Conservation (phyloP, 2,329 filamentous ascomycete genomes). For the Zymoseptoria tritici region DNA sequence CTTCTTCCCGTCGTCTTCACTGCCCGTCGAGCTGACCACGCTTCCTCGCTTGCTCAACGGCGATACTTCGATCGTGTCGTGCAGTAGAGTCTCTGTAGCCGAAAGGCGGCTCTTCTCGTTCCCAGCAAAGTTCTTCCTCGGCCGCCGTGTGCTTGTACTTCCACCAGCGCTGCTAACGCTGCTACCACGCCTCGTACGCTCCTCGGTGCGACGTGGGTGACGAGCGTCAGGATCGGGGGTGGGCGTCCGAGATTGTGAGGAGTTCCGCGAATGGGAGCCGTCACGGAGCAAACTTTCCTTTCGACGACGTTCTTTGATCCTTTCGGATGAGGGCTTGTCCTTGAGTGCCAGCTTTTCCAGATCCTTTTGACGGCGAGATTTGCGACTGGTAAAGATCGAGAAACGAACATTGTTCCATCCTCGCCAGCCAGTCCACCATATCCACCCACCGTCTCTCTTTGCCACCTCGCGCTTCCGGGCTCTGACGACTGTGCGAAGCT, state of each 20-base stretch:
- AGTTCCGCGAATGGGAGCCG: conserved; percentile 19
- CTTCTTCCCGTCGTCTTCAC: conserved; percentile 6
- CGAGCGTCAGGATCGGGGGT: conserved; percentile 18
- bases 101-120: conserved; percentile 21
- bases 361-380: conserved; percentile 24
- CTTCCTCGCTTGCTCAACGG: conserved; percentile 15
- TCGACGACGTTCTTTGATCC: conserved; percentile 15
- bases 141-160: conserved; percentile 9
- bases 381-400: conserved; percentile 17
- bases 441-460: conserved; percentile 63
- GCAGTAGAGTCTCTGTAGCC: conserved; percentile 23
- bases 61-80: conserved; percentile 11
- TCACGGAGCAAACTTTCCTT: conserved; percentile 19
- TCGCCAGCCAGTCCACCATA: conserved; percentile 80
- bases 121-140: conserved; percentile 11
- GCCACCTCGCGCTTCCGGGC: conserved; percentile 61
- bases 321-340: conserved; percentile 18
- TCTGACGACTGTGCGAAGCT: conserved; percentile 63
- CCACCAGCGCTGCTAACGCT: conserved; percentile 12
- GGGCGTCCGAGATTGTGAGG: conserved; percentile 18
- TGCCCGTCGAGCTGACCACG: conserved; percentile 14
- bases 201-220: conserved; percentile 9
- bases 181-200: conserved; percentile 20
- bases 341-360: conserved; percentile 24
- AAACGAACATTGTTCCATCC: conserved; percentile 37